Conservation (phyloP, 108 stramenopile species). For the Skeletonema menzelii region DNA sequence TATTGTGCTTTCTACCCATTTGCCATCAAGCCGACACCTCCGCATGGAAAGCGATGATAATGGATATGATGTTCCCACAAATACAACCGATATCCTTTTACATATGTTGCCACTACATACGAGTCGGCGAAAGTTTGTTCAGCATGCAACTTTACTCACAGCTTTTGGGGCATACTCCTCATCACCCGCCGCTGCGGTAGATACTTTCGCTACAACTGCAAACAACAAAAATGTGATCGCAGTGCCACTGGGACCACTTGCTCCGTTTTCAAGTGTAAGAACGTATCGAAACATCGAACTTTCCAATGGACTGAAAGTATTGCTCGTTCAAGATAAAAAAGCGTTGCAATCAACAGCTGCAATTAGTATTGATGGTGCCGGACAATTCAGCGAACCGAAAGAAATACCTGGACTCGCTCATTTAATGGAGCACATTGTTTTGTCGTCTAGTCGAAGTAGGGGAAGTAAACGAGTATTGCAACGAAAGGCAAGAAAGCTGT, state of each 20-base stretch:
- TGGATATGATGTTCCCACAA: background rate
- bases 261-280: constrained; percentile 69
- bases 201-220: constrained; percentile 4
- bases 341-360: constrained; percentile 53
- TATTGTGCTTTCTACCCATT: too few species aligned
- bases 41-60: background rate
- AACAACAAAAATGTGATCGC: constrained; percentile 25
- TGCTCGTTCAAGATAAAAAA: constrained; percentile 60
- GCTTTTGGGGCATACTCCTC: background rate
- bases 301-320: constrained; percentile 64
- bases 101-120: background rate
- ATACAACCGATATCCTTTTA: background rate
- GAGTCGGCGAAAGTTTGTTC: constrained; percentile 27
- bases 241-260: constrained; percentile 11
- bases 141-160: background rate
- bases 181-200: constrained; percentile 2
- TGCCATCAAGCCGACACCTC: too few species aligned
- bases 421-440: constrained; percentile 79
- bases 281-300: constrained; percentile 59
- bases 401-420: constrained; percentile 71
- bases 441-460: constrained; percentile 36
- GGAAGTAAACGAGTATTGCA: constrained; percentile 19
- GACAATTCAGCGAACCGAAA: constrained; percentile 70
- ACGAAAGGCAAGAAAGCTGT: constrained; percentile 38
- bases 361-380: constrained; percentile 65